phyloP scores from a whole-genome alignment of 768 basidiomycete genomes.

The Phaffia tasmanica region DNA sequence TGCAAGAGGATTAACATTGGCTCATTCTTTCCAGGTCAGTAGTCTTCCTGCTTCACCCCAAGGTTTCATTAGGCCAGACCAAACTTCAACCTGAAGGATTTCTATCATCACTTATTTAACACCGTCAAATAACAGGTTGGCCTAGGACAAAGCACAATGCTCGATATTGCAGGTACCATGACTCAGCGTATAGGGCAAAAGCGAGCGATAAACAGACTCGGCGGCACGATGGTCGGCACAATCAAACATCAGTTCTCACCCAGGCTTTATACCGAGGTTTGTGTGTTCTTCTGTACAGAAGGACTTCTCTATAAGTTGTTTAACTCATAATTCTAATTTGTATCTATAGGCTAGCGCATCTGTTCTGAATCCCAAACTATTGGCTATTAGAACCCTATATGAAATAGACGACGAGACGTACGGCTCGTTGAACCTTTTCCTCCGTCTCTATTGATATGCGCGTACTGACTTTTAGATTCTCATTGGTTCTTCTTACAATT shows the following conservation, averaged over 20 bases:
- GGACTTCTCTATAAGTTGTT: conserved; percentile 39
- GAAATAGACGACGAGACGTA: conserved; percentile 22
- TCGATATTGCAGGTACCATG: conserved; percentile 17
- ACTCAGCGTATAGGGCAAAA: conserved; percentile 3
- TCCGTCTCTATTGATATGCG: conserved; percentile 8
- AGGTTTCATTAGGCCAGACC: not conserved
- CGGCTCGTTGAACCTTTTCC: not conserved
- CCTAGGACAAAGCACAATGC: conserved; percentile 7
- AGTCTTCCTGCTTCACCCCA: not conserved
- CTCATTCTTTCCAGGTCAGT: conserved; percentile 14
- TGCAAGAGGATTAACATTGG: conserved; percentile 9
- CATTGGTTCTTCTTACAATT: not conserved
- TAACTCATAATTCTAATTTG: conserved; percentile 23
- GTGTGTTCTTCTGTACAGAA: conserved; percentile 27
- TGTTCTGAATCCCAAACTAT: conserved; percentile 11
- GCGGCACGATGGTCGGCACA: conserved; percentile 53
- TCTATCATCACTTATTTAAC: not conserved
- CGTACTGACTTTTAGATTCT: conserved; percentile 14
- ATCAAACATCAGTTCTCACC: conserved; percentile 68
- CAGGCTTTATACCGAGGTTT: conserved; percentile 43
- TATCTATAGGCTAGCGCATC: conserved; percentile 9
- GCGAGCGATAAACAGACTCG: conserved; percentile 23
- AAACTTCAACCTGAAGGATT: too few species aligned
- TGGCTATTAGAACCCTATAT: conserved; percentile 11
- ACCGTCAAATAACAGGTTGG: not conserved